Percentiles rank a stretch among this genome's conserved stretches.
phyloP scores from a whole-genome alignment of 2,329 filamentous ascomycete genomes.

The Meredithiella fracta region DNA sequence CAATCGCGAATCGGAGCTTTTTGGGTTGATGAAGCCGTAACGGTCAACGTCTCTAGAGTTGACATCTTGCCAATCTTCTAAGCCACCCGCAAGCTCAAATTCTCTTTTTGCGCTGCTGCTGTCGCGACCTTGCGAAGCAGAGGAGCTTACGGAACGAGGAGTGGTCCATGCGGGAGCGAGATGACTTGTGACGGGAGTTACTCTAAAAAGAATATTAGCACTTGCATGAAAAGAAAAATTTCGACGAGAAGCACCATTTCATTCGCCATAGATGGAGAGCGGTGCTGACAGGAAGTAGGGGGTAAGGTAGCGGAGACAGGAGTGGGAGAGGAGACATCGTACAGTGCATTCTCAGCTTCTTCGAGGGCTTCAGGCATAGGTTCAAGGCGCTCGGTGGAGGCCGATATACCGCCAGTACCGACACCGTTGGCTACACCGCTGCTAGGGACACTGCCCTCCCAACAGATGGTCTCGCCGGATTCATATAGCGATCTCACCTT shows the following conservation, averaged over 20 bases:
- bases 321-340: not conserved
- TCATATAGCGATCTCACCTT: constrained; percentile 52
- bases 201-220: constrained; percentile 17
- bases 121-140: constrained; percentile 25
- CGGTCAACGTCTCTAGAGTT: constrained; percentile 45
- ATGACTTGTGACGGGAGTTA: constrained; percentile 14
- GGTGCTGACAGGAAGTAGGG: not conserved
- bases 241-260: constrained; percentile 1
- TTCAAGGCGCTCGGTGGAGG: constrained; percentile 29
- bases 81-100: constrained; percentile 38
- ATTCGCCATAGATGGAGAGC: not conserved
- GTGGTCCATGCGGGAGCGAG: constrained; percentile 23
- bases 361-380: constrained; percentile 34
- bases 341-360: constrained; percentile 26
- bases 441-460: constrained; percentile 30
- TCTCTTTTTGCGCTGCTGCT: constrained; percentile 25
- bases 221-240: not conserved
- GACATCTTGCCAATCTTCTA: constrained; percentile 53
- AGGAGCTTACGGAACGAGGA: constrained; percentile 27
- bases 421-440: not conserved
- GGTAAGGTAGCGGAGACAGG: not conserved
- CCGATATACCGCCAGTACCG: constrained; percentile 14
- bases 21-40: constrained; percentile 47
- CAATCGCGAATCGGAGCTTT: constrained; percentile 22
- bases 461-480: constrained; percentile 35